Conservation (phyloP, 73 alveolate genomes). For the Tetrahymena thermophila region DNA sequence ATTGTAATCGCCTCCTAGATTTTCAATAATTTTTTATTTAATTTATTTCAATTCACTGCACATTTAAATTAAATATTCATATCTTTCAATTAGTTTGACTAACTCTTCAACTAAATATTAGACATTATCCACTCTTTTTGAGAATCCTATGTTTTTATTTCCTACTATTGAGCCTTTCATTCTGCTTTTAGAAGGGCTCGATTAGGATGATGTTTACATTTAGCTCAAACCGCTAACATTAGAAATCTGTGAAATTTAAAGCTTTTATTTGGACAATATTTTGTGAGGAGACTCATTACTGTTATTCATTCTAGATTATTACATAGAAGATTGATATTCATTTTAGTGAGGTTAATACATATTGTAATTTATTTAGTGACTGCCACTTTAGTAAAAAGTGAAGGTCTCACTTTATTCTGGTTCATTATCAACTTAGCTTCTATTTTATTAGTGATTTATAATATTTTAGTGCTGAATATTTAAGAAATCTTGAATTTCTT, state of each 20-base stretch:
- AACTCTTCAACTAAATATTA: neutral
- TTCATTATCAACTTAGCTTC: no score
- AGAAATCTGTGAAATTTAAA: neutral
- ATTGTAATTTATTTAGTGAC: neutral
- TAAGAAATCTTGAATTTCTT: neutral
- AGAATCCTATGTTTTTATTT: neutral
- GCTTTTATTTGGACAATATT: neutral
- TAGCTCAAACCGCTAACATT: neutral
- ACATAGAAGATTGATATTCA: neutral
- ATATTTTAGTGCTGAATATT: neutral
- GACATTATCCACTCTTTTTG: neutral
- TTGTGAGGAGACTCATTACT: neutral
- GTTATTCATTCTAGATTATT: neutral
- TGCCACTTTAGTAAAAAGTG: neutral
- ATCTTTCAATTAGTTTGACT: neutral
- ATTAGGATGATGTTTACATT: neutral
- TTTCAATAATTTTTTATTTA: neutral
- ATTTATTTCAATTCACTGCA: neutral
- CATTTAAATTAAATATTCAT: neutral
- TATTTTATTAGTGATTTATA: no score
- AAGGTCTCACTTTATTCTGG: neutral
- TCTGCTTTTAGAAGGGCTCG: neutral
- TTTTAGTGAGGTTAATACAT: neutral
- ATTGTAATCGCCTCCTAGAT: neutral
- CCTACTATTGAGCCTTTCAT: neutral